These are phyloP conservation scores for Tulasnella sp. DNA, from an alignment of 768 basidiomycete species.

Conservation along the genomic window DNA sequence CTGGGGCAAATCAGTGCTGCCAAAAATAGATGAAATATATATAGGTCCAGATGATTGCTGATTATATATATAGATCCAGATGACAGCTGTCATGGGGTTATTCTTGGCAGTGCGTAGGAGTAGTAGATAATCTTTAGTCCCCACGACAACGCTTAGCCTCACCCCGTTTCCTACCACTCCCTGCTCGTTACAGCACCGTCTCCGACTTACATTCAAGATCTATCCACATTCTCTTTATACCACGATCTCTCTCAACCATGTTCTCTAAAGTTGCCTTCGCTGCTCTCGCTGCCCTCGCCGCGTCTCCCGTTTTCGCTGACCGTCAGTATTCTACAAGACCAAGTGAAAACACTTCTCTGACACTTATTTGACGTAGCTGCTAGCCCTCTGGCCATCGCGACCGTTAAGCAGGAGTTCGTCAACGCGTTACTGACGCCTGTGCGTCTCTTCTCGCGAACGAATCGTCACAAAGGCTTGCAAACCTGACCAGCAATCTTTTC, in stretches of 20 bases:
- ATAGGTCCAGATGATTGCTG: no score
- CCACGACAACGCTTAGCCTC: no score
- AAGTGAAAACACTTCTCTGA: background rate
- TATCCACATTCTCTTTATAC: background rate
- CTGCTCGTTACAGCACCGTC: no score
- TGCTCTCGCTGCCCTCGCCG: background rate
- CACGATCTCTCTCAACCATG: background rate
- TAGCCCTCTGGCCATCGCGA: constrained; percentile 5
- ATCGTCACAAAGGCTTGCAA: background rate
- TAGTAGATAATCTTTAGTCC: no score
- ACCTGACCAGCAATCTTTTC: background rate
- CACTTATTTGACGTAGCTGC: constrained; percentile 3
- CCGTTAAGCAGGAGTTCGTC: constrained; percentile 18
- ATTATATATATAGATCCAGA: no score
- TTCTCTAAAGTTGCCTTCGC: background rate
- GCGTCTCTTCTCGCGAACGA: background rate
- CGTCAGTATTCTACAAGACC: background rate
- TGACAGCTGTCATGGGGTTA: no score
- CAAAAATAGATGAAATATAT: no score
- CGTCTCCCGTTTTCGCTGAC: constrained; percentile 3
- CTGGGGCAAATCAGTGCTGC: no score
- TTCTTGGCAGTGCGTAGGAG: no score
- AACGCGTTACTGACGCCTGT: constrained; percentile 17
- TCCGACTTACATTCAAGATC: no score
- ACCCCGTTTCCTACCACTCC: no score